Percentiles rank a stretch among this genome's conserved stretches.
phyloP scores from a whole-genome alignment of 495 filamentous ascomycete genomes.

The Hypoxylon lenormandii region DNA sequence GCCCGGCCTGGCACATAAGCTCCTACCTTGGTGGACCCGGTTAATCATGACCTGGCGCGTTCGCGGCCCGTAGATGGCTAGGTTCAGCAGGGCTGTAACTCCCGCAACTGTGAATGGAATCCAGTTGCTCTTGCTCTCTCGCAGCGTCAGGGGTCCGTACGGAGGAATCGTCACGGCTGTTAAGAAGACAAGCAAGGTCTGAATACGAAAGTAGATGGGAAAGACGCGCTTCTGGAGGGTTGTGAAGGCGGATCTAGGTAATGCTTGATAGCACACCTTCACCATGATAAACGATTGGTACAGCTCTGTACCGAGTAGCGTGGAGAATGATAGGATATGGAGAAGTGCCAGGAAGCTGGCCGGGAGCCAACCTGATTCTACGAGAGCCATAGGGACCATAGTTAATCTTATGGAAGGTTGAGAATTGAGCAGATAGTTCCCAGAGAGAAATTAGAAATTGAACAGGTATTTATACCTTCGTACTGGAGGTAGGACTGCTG shows the following conservation, averaged over 20 bases:
- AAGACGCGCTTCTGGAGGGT: conserved; percentile 66
- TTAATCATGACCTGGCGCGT: conserved; percentile 62
- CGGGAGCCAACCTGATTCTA: conserved; percentile 3
- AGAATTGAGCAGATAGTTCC: background rate
- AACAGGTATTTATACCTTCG: background rate
- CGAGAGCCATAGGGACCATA: conserved; percentile 13
- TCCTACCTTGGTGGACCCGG: conserved; percentile 59
- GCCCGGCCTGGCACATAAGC: background rate
- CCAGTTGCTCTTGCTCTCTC: conserved; percentile 48
- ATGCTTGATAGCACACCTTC: conserved; percentile 60
- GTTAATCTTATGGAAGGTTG: background rate
- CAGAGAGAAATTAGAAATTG: background rate
- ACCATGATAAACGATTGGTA: conserved; percentile 68
- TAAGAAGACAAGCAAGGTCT: conserved; percentile 59
- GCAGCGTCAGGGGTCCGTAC: conserved; percentile 55
- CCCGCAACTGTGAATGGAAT: conserved; percentile 58
- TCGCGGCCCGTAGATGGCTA: conserved; percentile 60
- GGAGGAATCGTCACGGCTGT: conserved; percentile 62
- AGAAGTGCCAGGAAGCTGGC: conserved; percentile 46
- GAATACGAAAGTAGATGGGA: conserved; percentile 65
- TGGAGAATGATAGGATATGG: conserved; percentile 66
- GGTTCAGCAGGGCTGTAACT: conserved; percentile 60
- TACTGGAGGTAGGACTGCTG: background rate
- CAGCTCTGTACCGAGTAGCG: conserved; percentile 65
- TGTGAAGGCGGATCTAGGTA: conserved; percentile 64